A percentile compares a stretch with the other conserved stretches of the same genome.
Evolutionary conservation across 2,329 filamentous ascomycete species (phyloP).

Genomic region (Scedosporium minutisporum): DNA sequence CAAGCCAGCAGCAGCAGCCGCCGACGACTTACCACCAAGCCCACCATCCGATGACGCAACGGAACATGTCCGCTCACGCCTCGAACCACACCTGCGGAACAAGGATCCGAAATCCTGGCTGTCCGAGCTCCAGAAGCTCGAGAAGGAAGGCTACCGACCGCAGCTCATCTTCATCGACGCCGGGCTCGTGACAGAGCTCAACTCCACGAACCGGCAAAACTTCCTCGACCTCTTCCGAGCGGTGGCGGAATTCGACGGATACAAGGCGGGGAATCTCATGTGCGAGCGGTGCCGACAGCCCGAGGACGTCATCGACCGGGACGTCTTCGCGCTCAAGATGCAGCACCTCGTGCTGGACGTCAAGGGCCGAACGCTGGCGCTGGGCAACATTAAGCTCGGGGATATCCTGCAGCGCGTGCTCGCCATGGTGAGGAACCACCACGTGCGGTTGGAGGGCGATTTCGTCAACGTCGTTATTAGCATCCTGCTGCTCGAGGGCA

Average conservation of each 20-base stretch:
- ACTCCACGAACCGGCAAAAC: constrained; percentile 73
- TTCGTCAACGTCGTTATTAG: constrained; percentile 98
- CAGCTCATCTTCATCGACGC: constrained; percentile 98
- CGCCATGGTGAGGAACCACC: constrained; percentile 81
- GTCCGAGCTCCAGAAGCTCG: constrained; percentile 63
- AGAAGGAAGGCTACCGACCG: constrained; percentile 79
- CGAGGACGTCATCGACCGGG: constrained; percentile 75
- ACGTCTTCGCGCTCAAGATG: constrained; percentile 93
- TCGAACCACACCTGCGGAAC: constrained; percentile 59
- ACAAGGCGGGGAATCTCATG: constrained; percentile 91
- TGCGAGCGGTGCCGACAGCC: constrained; percentile 90
- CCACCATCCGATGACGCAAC: constrained; percentile 62
- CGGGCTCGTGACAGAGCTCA: constrained; percentile 88
- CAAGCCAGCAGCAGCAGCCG: constrained; percentile 17
- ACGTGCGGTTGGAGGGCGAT: constrained; percentile 90
- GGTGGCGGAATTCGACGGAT: constrained; percentile 92
- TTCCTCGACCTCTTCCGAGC: constrained; percentile 95
- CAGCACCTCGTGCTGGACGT: constrained; percentile 88
- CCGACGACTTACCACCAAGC: constrained; percentile 20
- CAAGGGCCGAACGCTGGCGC: constrained; percentile 80
- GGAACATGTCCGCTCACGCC: constrained; percentile 70
- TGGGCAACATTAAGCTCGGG: constrained; percentile 92
- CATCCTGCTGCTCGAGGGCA: constrained; percentile 86
- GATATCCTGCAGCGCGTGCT: constrained; percentile 88
- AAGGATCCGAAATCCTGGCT: constrained; percentile 63